Conservation (phyloP, 1,284 basidiomycete genomes). For the Puccinia novopanici region DNA sequence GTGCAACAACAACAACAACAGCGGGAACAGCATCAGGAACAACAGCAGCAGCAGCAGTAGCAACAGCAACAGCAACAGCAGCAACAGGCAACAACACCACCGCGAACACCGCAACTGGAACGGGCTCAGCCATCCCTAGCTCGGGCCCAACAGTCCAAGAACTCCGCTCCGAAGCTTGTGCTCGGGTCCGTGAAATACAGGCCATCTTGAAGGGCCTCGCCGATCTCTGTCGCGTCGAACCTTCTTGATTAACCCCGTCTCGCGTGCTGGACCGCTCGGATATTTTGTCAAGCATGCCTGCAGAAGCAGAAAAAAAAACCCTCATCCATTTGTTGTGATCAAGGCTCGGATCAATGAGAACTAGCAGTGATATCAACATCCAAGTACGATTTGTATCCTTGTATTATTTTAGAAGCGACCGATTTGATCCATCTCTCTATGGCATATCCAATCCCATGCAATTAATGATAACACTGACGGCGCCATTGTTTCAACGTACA, state of each 20-base stretch:
- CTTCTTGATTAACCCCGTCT: not conserved
- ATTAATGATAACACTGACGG: too few species aligned
- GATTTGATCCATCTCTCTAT: too few species aligned
- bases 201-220: constrained; percentile 41
- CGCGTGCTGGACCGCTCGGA: too few species aligned
- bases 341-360: too few species aligned
- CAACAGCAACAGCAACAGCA: not conserved
- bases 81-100: not conserved
- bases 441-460: too few species aligned
- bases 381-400: too few species aligned
- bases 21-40: not conserved
- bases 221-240: constrained; percentile 44
- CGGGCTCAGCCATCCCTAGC: not conserved
- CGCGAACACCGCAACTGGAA: not conserved
- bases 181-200: constrained; percentile 43
- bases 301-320: too few species aligned
- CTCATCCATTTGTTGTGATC: too few species aligned
- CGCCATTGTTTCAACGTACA: too few species aligned
- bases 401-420: too few species aligned
- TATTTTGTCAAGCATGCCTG: too few species aligned
- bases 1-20: not conserved
- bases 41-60: not conserved
- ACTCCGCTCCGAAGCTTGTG: constrained; percentile 28
- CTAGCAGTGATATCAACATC: too few species aligned
- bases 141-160: constrained; percentile 25